Evolutionary conservation across 1,139 yeast species (phyloP), one percentile per base, ranked within the genome.

Genomic region (Kodamaea suecica): DNA sequence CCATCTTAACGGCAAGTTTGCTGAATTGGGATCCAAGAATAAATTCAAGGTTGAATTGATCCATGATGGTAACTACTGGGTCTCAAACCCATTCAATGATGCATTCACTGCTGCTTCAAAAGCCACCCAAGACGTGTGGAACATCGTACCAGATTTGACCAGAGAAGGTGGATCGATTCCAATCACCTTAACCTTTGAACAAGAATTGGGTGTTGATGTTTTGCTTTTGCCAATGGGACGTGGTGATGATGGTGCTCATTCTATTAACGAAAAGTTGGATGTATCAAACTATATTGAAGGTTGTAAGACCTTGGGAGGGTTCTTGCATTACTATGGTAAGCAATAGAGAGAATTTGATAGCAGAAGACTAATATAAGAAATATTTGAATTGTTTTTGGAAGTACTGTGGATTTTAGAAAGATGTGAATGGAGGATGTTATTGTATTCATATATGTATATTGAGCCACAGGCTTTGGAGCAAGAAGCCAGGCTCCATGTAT

Each of bases 111-210:
- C 98, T 39, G 99, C 98, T 29, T 78, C 87, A 37, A 78, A 80
- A 57, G 98, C 98, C 37, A 92, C 97, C 34, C 80, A 88, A 63
- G 81, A 83, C 38, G 97, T 94, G 23, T 92, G 96, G 94, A 82
- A 85, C 43, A 78, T 90, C 36, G 94, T 85, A 42, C 98, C 98
- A 27, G 98, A 94, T 63, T 78, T 86, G 59, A 94, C 98, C 37
- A 83, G 98, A 70, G 98, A 92, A 68, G 97, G 98, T 55, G 98
- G 98, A 21, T 88, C 97, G 3, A 92, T 92, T 54, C 98, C 98
- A 49, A 88, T 92, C 57, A 90, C 98, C 27, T 68, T 92, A 50
- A 81, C 95, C 32, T 92, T 92, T 66, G 95, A 92, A 69, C 73
- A 87, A 53, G 80, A 81, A 56, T 76, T 92, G 55, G 81, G 84